phyloP scores from a whole-genome alignment of 1,284 basidiomycete species.

The Moesziomyces parantarcticus region DNA sequence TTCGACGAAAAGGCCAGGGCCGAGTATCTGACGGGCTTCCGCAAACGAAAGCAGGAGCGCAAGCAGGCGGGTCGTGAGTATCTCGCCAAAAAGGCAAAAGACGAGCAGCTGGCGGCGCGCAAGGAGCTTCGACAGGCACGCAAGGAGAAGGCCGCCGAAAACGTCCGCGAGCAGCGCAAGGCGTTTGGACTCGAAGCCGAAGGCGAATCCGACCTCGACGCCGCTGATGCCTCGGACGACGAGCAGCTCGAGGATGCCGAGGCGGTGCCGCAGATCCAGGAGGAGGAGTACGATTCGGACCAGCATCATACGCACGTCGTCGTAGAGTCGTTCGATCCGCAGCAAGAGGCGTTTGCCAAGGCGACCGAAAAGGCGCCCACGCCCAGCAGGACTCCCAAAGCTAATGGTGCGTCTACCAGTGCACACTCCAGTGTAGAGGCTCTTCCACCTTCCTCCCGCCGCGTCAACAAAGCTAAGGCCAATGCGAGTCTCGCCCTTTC shows the following conservation, averaged over 20 bases:
- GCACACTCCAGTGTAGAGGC: constrained; percentile 38
- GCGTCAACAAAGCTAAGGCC: constrained; percentile 55
- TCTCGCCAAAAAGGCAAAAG: constrained; percentile 51
- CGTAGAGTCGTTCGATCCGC: constrained; percentile 48
- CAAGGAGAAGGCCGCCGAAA: constrained; percentile 59
- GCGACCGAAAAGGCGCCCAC: constrained; percentile 13
- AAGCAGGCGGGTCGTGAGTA: constrained; percentile 59
- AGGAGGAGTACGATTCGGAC: constrained; percentile 48
- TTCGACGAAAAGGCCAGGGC: constrained; percentile 63
- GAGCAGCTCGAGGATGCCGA: constrained; percentile 15
- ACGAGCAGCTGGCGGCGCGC: constrained; percentile 44
- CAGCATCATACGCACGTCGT: constrained; percentile 51
- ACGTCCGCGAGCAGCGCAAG: constrained; percentile 54
- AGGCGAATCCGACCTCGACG: constrained; percentile 51
- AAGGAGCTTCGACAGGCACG: constrained; percentile 48
- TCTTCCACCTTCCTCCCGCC: constrained; percentile 52
- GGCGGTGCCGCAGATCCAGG: constrained; percentile 23
- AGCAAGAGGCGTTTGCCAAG: constrained; percentile 43
- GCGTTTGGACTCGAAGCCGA: constrained; percentile 54
- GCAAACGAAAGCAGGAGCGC: constrained; percentile 63
- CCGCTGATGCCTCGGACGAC: constrained; percentile 13
- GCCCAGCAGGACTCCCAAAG: constrained; percentile 16
- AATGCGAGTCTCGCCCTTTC: constrained; percentile 49
- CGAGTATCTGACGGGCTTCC: constrained; percentile 66
- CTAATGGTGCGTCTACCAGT: constrained; percentile 30